These are phyloP conservation scores for Xylariaceae sp. DNA, from an alignment of 2,329 filamentous ascomycete species.

Conservation along the genomic window DNA sequence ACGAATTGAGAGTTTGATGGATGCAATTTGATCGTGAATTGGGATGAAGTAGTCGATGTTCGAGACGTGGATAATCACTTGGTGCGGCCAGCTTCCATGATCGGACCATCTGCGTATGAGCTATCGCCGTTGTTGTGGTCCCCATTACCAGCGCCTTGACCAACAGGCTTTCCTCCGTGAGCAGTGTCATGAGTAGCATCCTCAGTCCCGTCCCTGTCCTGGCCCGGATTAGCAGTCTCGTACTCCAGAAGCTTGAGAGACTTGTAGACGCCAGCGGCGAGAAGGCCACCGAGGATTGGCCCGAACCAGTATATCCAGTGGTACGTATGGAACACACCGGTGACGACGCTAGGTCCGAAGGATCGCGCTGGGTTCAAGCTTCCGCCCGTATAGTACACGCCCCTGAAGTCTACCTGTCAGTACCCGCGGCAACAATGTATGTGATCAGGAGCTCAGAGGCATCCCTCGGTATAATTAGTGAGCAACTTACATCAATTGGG, in stretches of 20 bases:
- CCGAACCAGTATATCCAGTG: slow-evolving; percentile 38
- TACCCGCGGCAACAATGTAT: neutral
- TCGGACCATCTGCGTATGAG: too few species aligned
- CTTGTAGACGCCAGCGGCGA: slow-evolving; percentile 31
- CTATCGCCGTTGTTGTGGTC: too few species aligned
- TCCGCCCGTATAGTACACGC: slow-evolving; percentile 33
- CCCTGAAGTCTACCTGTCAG: slow-evolving; percentile 8
- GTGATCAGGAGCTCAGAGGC: too few species aligned
- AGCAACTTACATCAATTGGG: slow-evolving; percentile 28
- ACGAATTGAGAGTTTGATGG: too few species aligned
- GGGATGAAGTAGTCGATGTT: too few species aligned
- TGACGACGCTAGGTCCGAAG: slow-evolving; percentile 31
- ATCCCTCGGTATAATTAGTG: neutral
- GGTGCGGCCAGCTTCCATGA: too few species aligned
- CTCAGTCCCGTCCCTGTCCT: slow-evolving; percentile 1
- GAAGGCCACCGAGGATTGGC: slow-evolving; percentile 34
- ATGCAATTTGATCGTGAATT: too few species aligned
- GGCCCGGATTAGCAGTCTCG: slow-evolving; percentile 23
- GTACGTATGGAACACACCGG: slow-evolving; percentile 22
- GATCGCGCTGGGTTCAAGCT: slow-evolving; percentile 33
- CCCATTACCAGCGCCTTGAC: too few species aligned
- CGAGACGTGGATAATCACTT: too few species aligned
- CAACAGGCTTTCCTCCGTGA: neutral
- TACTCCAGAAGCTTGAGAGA: slow-evolving; percentile 24
- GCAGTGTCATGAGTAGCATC: neutral